Evolutionary conservation across 768 basidiomycete genomes (phyloP).

Genomic region (Pholiota microspora): DNA sequence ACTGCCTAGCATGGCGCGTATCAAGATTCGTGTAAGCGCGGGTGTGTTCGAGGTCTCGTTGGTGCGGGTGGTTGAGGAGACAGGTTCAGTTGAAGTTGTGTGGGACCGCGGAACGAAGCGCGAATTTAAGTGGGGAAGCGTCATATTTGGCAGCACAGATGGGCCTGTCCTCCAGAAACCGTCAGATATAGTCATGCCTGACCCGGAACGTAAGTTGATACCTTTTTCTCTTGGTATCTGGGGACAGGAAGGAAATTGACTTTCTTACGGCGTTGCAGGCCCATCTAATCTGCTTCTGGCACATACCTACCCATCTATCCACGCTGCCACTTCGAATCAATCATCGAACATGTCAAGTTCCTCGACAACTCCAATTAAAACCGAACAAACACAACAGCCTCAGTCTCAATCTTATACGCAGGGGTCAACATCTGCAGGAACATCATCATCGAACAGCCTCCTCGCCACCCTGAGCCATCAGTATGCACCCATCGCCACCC

Average conservation of each 20-base stretch:
- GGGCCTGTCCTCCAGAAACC: slow-evolving; percentile 73
- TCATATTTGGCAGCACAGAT: slow-evolving; percentile 75
- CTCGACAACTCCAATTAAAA: slow-evolving; percentile 3
- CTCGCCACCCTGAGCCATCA: slow-evolving; percentile 4
- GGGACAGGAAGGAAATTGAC: neutral
- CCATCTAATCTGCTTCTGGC: slow-evolving; percentile 9
- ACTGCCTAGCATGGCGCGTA: slow-evolving; percentile 66
- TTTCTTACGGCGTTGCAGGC: neutral
- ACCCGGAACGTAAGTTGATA: slow-evolving; percentile 43
- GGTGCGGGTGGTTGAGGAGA: slow-evolving; percentile 66
- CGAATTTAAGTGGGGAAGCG: slow-evolving; percentile 82
- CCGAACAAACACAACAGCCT: neutral
- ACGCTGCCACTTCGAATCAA: slow-evolving; percentile 22
- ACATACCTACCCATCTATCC: slow-evolving; percentile 29
- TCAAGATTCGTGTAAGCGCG: slow-evolving; percentile 82
- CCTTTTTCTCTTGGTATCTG: slow-evolving; percentile 4
- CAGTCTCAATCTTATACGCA: neutral
- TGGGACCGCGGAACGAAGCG: slow-evolving; percentile 75
- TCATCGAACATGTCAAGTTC: slow-evolving; percentile 10
- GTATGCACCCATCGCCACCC: slow-evolving; percentile 3
- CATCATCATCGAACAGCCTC: slow-evolving; percentile 9
- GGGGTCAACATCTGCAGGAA: slow-evolving; percentile 8
- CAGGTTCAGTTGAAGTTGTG: slow-evolving; percentile 70
- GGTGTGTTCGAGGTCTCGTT: slow-evolving; percentile 88
- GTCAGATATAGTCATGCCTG: slow-evolving; percentile 42